Conservation (phyloP, 805 yeast genomes). For the Schwanniomyces sp. region DNA sequence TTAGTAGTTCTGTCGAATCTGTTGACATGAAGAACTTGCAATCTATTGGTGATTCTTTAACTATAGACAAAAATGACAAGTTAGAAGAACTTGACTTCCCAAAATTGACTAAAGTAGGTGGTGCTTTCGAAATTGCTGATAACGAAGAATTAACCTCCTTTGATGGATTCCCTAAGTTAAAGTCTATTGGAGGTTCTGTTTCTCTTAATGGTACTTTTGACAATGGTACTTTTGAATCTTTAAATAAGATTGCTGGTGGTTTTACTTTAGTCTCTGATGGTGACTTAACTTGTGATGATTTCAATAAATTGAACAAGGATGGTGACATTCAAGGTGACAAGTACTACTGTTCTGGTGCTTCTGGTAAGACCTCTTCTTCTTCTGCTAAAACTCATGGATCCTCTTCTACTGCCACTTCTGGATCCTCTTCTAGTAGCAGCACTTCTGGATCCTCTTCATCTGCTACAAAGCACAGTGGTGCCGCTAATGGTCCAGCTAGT, state of each 20-base stretch:
- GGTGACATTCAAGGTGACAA: conserved; percentile 92
- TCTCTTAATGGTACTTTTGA: conserved; percentile 76
- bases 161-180: conserved; percentile 71
- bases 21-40: conserved; percentile 56
- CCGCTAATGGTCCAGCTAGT: conserved; percentile 19
- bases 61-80: conserved; percentile 71
- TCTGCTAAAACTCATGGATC: conserved; percentile 35
- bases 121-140: conserved; percentile 90
- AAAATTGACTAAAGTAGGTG: conserved; percentile 72
- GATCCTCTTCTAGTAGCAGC: conserved; percentile 16
- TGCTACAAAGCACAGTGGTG: conserved; percentile 21
- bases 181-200: conserved; percentile 86
- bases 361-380: conserved; percentile 44
- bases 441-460: conserved; percentile 13
- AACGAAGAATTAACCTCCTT: conserved; percentile 69
- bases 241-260: conserved; percentile 88
- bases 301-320: conserved; percentile 66
- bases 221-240: conserved; percentile 71
- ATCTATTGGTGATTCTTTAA: conserved; percentile 76
- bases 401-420: conserved; percentile 25
- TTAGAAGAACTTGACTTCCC: conserved; percentile 70
- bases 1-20: conserved; percentile 63
- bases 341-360: conserved; percentile 70
- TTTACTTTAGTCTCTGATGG: conserved; percentile 74
- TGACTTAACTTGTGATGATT: conserved; percentile 78